A percentile compares a stretch with the other conserved stretches of the same genome.
These are phyloP conservation scores for Rhododendron ferrugineum DNA, from an alignment of 148 eudicot species.

Conservation along the genomic window DNA sequence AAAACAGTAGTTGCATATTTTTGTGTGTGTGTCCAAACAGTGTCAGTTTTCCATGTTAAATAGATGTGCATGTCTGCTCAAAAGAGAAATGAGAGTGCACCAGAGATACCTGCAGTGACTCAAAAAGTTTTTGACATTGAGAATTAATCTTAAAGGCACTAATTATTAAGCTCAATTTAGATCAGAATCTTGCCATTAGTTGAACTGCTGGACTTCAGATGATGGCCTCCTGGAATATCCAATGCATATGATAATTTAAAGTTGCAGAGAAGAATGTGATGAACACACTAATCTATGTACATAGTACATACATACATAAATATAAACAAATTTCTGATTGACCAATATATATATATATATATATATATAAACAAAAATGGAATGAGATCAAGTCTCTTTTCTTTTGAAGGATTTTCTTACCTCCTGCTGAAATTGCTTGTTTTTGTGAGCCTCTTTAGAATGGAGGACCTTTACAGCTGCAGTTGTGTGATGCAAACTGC, in stretches of 20 bases:
- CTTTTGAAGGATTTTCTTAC: constrained; percentile 25
- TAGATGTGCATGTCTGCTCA: neutral
- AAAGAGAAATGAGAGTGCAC: neutral
- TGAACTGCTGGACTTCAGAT: neutral
- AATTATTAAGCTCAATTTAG: neutral
- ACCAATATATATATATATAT: too few species aligned
- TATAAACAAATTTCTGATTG: too few species aligned
- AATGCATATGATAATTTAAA: neutral
- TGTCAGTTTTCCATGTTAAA: neutral
- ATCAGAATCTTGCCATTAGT: neutral
- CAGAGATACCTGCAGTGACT: neutral
- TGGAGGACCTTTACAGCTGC: constrained; percentile 85
- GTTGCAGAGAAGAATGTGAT: neutral
- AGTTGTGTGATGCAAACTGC: constrained; percentile 71
- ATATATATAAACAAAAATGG: neutral
- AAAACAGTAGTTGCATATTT: neutral
- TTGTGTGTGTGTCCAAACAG: neutral
- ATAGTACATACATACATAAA: neutral
- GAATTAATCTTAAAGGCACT: neutral
- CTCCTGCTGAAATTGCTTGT: constrained; percentile 75
- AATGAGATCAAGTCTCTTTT: neutral
- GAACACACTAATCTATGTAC: neutral
- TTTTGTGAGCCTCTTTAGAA: constrained; percentile 42
- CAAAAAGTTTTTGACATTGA: neutral
- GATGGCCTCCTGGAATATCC: neutral